Base-by-base conservation (phyloP, 176 grass and related monocot species). In the Rhipidocladum racemiflorum region DNA sequence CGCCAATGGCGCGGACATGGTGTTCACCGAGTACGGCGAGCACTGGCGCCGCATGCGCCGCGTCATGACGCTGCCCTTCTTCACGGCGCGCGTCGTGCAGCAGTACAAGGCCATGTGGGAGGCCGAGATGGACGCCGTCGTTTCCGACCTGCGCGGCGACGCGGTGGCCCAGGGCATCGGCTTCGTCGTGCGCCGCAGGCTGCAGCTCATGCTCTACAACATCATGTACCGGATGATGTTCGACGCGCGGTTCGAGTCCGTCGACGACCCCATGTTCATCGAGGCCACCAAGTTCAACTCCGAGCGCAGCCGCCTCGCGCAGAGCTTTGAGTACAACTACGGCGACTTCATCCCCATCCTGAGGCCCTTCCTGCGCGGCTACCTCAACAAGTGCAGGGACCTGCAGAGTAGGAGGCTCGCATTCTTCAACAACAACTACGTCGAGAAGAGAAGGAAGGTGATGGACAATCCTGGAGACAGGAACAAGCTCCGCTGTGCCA, bases 261-360 rank as follows among this genome's bases (percentile, higher is more conserved):
- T 89, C 9, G 86, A 91, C 34, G 92, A 97, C 65, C 90, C 95
- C 23, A 76, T 94, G 75, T 94, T 94, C 81, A 80, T 94, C 15
- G 82, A 79, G 45, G 88, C 91, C 66, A 88, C 81, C 28, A 57
- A 0, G 62, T 79, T 92, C 73, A 97, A 97, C 79, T 87, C 85
- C 38, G 90, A 97, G 81, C 86, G 94, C 83, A 94, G 94, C 78
- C 85, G 94, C 0, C 84, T 97, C 43, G 90, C 94, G 18, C 92
- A 97, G 90, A 97, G 94, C 88, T 97, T 97, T 49, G 94, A 97
- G 62, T 97, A 97, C 67, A 97, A 97, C 73, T 97, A 97, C 44
- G 94, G 94, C 20, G 94, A 97, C 44, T 97, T 97, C 83, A 97
- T 97, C 86, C 94, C 90, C 28, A 79, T 97, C 56, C 76, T 94